Base-by-base conservation (phyloP, 2,329 filamentous ascomycete species). In the Aureobasidium sp. region DNA sequence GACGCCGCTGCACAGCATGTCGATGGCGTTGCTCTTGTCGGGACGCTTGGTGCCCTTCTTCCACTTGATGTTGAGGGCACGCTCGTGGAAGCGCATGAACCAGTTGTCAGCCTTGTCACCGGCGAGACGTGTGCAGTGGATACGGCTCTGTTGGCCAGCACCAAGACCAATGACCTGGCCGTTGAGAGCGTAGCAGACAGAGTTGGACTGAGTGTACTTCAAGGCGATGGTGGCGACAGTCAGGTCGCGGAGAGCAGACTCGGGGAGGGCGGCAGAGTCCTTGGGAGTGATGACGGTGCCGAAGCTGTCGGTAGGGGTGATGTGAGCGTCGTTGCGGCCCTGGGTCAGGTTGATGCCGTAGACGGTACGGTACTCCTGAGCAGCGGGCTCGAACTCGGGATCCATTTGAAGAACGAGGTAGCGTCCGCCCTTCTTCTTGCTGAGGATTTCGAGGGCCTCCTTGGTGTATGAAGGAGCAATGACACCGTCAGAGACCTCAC, bases 121-220 rank as follows among this genome's bases (percentile, higher is more conserved):
- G 12, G 94, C 94, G 57, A 99, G 85, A 67, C 94, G 88, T 45
- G 94, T 99, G 85, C 94, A 99, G 83, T 99, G 94, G 69, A 99
- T 99, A 68, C 94, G 89, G 65, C 90, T 96, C 79, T 99, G 94
- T 77, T 99, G 94, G 64, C 94, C 94, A 61, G 94, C 94, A 67
- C 94, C 94, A 61, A 99, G 86, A 67, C 94, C 94, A 69, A 99
- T 83, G 70, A 97, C 84, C 77, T 97, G 94, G 52, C 94, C 94
- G 70, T 96, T 92, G 66, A 91, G 82, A 61, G 94, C 92, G 74
- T 97, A 99, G 84, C 93, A 97, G 66, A 99, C 94, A 29, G 92
- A 97, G 84, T 99, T 99, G 73, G 91, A 96, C 79, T 99, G 92
- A 1, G 94, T 99, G 81, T 96, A 99, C 80, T 99, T 99, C 70